Conservation (phyloP, 192 early-diverging fungal genomes). For the Pilobolus umbonatus region DNA sequence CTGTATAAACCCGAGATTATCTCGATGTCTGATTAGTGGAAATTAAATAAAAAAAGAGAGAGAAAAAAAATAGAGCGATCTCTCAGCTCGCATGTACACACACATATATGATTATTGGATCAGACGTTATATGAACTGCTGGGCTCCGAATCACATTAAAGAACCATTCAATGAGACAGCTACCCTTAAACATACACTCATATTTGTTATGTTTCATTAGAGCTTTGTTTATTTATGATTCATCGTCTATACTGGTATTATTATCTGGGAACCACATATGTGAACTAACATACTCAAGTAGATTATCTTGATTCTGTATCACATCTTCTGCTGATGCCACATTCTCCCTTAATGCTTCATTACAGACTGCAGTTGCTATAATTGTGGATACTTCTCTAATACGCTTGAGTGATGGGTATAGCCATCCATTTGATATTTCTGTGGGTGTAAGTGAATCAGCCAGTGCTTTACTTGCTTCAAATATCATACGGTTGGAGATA, state of each 20-base stretch:
- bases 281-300: constrained; percentile 19
- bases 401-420: constrained; percentile 85
- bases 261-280: constrained; percentile 31
- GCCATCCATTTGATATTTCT: constrained; percentile 62
- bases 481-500: constrained; percentile 85
- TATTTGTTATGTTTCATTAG: too few relatives aligned
- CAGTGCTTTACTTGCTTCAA: constrained; percentile 71
- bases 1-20: too few relatives aligned
- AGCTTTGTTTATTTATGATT: too few relatives aligned
- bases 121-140: too few relatives aligned
- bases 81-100: too few relatives aligned
- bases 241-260: constrained; percentile 16
- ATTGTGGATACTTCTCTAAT: constrained; percentile 81
- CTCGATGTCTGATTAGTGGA: too few relatives aligned
- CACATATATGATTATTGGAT: too few relatives aligned
- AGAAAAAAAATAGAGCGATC: background rate
- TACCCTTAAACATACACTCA: too few relatives aligned
- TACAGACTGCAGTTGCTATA: constrained; percentile 79
- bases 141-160: too few relatives aligned
- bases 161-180: too few relatives aligned
- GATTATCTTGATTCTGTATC: constrained; percentile 2
- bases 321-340: constrained; percentile 13
- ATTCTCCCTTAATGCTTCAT: constrained; percentile 20
- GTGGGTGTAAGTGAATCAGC: constrained; percentile 67
- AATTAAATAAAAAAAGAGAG: background rate